A percentile compares a stretch with the other conserved stretches of the same genome.
These are phyloP conservation scores for Stephania cephalantha DNA, from an alignment of 164 flowering plant species.

Conservation along the genomic window DNA sequence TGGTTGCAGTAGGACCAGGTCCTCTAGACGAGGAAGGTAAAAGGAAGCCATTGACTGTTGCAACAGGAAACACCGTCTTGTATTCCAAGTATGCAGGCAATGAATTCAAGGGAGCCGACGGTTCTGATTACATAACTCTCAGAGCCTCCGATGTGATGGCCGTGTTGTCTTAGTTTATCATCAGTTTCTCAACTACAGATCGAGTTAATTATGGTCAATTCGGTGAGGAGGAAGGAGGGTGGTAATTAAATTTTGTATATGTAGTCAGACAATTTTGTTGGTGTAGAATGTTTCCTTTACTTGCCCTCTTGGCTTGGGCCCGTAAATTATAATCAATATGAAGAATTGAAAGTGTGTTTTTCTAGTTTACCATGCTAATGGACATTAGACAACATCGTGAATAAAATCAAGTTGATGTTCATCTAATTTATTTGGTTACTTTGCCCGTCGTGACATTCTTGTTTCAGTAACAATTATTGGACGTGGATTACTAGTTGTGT, in stretches of 20 bases:
- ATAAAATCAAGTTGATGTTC: no score
- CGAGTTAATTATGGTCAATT: background rate
- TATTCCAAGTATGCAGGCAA: conserved; percentile 91
- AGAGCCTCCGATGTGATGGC: conserved; percentile 90
- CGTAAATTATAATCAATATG: no score
- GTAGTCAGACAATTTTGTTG: background rate
- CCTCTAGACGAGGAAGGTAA: conserved; percentile 75
- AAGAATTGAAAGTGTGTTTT: no score
- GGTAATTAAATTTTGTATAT: no score
- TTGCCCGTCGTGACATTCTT: no score
- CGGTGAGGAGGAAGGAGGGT: background rate
- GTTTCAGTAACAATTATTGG: no score
- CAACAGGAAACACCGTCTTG: conserved; percentile 67
- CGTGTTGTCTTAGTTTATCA: conserved; percentile 39
- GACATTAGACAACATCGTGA: no score
- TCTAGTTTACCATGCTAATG: no score
- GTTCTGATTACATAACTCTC: conserved; percentile 63
- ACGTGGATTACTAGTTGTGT: background rate
- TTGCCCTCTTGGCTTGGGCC: no score
- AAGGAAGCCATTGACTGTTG: conserved; percentile 45
- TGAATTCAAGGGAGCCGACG: conserved; percentile 83
- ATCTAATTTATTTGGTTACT: no score
- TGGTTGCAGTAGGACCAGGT: conserved; percentile 86
- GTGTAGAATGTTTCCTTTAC: no score
- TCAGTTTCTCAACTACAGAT: background rate